These are phyloP conservation scores for Hypoxylon sp. DNA, from an alignment of 2,329 filamentous ascomycete genomes.

Conservation along the genomic window DNA sequence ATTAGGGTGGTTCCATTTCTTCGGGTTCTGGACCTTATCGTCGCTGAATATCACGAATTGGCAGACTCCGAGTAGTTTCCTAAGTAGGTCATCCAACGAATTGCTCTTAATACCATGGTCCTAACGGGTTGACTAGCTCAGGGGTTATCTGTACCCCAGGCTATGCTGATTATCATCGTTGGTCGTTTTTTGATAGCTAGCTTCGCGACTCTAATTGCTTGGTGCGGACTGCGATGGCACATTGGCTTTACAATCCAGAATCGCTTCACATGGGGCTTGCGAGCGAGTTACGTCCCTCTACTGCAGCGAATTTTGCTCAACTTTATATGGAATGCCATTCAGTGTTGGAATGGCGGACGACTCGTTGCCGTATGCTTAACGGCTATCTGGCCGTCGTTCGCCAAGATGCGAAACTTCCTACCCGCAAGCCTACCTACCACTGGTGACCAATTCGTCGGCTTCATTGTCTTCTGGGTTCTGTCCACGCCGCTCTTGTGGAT, in stretches of 20 bases:
- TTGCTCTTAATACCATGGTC: background rate
- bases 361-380: slow-evolving; percentile 59
- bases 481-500: slow-evolving; percentile 66
- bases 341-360: slow-evolving; percentile 59
- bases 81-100: slow-evolving; percentile 50
- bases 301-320: slow-evolving; percentile 64
- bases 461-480: slow-evolving; percentile 67
- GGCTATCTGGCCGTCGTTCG: slow-evolving; percentile 63
- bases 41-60: slow-evolving; percentile 61
- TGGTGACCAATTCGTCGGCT: slow-evolving; percentile 63
- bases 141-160: slow-evolving; percentile 63
- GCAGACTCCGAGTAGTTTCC: slow-evolving; percentile 64
- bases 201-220: slow-evolving; percentile 63
- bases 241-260: slow-evolving; percentile 67
- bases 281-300: slow-evolving; percentile 64
- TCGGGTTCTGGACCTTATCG: slow-evolving; percentile 60
- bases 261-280: slow-evolving; percentile 65
- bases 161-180: slow-evolving; percentile 64
- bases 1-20: slow-evolving; percentile 61
- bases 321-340: slow-evolving; percentile 66
- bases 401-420: slow-evolving; percentile 62
- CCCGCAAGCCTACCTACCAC: slow-evolving; percentile 57
- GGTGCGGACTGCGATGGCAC: slow-evolving; percentile 65
- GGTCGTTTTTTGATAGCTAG: slow-evolving; percentile 59
- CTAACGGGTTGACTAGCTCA: slow-evolving; percentile 50